Evolutionary conservation across 75 land plant genomes (phyloP).

Genomic region (Picea glauca): DNA sequence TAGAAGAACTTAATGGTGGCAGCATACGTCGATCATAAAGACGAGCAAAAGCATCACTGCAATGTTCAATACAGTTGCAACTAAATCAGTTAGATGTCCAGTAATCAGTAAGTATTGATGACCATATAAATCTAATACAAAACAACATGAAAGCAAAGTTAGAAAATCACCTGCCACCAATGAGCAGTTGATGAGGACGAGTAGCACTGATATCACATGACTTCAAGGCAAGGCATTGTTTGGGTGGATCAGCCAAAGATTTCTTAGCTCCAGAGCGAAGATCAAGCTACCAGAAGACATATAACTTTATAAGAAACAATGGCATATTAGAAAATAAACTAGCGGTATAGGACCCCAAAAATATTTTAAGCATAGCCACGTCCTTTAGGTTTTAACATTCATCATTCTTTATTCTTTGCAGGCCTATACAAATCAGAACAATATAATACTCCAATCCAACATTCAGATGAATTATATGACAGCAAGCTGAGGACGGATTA

Average conservation of each 20-base stretch:
- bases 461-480: not conserved
- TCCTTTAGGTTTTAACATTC: not conserved
- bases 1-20: constrained; percentile 75
- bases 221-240: constrained; percentile 63
- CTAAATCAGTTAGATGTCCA: not conserved
- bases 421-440: constrained; percentile 2
- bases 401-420: not conserved
- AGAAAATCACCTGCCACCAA: constrained; percentile 86
- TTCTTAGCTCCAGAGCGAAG: constrained; percentile 82
- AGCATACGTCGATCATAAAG: constrained; percentile 98
- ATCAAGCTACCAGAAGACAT: constrained; percentile 66
- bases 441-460: not conserved
- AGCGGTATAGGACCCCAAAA: not conserved
- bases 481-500: not conserved
- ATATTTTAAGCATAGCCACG: not conserved
- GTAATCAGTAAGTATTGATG: not conserved
- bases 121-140: not conserved
- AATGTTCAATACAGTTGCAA: constrained; percentile 1
- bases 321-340: not conserved
- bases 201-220: constrained; percentile 94
- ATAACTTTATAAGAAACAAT: not conserved
- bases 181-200: constrained; percentile 89
- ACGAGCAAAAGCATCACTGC: constrained; percentile 99
- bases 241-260: constrained; percentile 83
- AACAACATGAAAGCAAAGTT: not conserved